phyloP scores from a whole-genome alignment of 495 filamentous ascomycete genomes.

The Trichoderma gamsii region DNA sequence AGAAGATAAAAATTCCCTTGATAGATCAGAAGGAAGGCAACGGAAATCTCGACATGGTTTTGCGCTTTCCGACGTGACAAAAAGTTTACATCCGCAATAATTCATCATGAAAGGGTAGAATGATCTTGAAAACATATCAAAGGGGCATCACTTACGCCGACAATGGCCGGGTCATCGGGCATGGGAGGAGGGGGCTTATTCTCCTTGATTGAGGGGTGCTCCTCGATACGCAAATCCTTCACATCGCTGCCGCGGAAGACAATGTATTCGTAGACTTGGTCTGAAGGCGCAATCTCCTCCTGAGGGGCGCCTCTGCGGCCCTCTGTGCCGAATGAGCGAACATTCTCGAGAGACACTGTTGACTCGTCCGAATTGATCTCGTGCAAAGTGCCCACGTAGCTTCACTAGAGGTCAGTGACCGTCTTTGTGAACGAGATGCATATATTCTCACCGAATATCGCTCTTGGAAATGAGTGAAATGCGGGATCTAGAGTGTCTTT shows the following conservation, averaged over 20 bases:
- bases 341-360: constrained; percentile 93
- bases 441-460: constrained; percentile 69
- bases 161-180: constrained; percentile 92
- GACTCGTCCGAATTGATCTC: constrained; percentile 96
- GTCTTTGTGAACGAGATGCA: constrained; percentile 8
- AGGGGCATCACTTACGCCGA: constrained; percentile 69
- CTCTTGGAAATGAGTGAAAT: constrained; percentile 94
- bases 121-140: constrained; percentile 2
- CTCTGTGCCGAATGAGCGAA: constrained; percentile 89
- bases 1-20: constrained; percentile 9
- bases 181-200: constrained; percentile 69
- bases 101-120: constrained; percentile 59
- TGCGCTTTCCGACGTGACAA: constrained; percentile 71
- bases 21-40: constrained; percentile 97
- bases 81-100: constrained; percentile 78
- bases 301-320: constrained; percentile 69
- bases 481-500: constrained; percentile 47
- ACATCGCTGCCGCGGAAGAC: constrained; percentile 98
- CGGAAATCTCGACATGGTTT: constrained; percentile 87
- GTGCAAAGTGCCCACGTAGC: constrained; percentile 92
- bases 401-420: constrained; percentile 30
- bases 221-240: constrained; percentile 90
- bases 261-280: constrained; percentile 94
- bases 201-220: constrained; percentile 61
- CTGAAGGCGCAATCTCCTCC: constrained; percentile 74